Evolutionary conservation across 345 rosid species (phyloP), one percentile per base, ranked within the genome.

Genomic region (Zanthoxylum bungeanum): DNA sequence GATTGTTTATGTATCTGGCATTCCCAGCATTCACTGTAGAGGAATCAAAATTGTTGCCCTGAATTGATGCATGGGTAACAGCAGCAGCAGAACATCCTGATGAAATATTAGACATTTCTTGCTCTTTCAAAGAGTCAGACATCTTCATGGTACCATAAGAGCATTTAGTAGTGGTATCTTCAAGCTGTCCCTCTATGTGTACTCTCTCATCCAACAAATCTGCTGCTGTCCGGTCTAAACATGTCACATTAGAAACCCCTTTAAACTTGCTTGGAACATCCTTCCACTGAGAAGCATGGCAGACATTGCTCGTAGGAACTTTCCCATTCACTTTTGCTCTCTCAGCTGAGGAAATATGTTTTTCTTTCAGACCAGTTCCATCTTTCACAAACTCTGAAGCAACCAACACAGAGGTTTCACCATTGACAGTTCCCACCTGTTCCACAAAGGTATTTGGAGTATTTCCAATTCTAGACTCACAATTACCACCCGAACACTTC

Each of bases 231-330:
- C 22, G 64, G 47, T 70, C 65, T 7, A 62, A 40, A 52, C 31
- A 60, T 46, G 49, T 47, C 57, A 60, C 37, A 25, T 73, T 62
- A 72, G 66, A 75, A 55, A 50, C 73, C 53, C 60, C 21, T 37
- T 79, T 80, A 50, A 56, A 70, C 76, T 79, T 79, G 58, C 75
- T 69, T 24, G 84, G 86, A 40, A 78, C 86, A 75, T 84, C 86
- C 69, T 74, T 84, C 86, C 88, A 80, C 70, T 78, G 79, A 71
- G 83, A 69, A 49, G 68, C 2, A 60, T 60, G 60, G 72, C 70
- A 75, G 37, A 61, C 57, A 34, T 21, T 28, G 24, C 51, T 77
- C 64, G 33, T 71, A 69, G 73, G 63, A 34, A 65, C 11, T 46
- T 75, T 59, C 39, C 68, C 77, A 0, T 47, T 72, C 24, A 27